Base-by-base conservation (phyloP, 441 rosid species). In the Populus trichocarpa region DNA sequence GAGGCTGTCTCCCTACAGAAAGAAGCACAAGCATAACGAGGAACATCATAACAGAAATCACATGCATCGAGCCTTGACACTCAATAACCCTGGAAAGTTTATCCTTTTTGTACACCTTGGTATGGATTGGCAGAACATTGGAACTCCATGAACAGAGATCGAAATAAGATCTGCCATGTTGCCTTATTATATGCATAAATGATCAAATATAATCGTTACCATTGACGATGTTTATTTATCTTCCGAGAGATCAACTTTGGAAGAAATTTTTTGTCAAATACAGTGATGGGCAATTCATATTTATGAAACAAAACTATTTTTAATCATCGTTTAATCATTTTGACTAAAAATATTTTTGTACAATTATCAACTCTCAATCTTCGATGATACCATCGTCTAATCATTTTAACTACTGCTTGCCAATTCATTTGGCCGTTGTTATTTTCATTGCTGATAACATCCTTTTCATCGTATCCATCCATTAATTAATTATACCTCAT, bases 1-100 rank as follows among this genome's bases (percentile, higher is more conserved):
- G 14, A 92, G 85, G 83, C 95, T 92, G 80, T 85, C 83, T 79
- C 91, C 95, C 89, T 90, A 89, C 67, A 80, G 78, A n/a, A 36
- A 71, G 72, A 73, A 72, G 75, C 72, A 26, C 22, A 20, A 28
- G 46, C 22, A 28, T 26, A 42, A 73, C 42, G 25, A 73, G 50
- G 11, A 76, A 20, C 42, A 67, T 32, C 40, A 67, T 20, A 26
- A 2, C 25, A 25, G 25, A 25, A 25, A 25, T 1, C 25, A 25
- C 25, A 25, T 25, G 25, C 25, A 25, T 25, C 25, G 25, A 25
- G 25, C 25, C 25, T 25, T 25, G 25, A 25, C 25, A 25, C 25
- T 25, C 25, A 25, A 25, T 25, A 25, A 25, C 25, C 46, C 16
- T 14, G 57, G 20, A 13, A 14, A 46, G 57, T 4, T 14, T 46